Base-by-base conservation (phyloP, 2,329 filamentous ascomycete genomes). In the Graphilbum ipis-grandicollis region DNA sequence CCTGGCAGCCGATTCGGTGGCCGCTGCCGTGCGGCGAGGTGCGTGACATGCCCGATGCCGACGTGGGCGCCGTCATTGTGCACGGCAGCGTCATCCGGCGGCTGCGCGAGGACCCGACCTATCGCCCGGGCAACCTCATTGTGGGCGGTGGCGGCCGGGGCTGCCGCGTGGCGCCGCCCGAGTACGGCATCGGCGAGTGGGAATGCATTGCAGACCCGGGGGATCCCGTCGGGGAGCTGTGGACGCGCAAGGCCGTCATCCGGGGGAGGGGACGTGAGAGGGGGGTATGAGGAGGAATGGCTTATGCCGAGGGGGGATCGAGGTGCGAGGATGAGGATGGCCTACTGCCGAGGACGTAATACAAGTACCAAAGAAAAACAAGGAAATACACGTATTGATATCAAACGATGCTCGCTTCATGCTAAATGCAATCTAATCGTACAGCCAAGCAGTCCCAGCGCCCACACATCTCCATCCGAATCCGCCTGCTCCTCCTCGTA, bases 1-100 rank as follows among this genome's bases (percentile, higher is more conserved):
- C 71, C 0, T 90, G 83, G 82, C 76, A 73, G 52, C 76, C 79
- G 0, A 88, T 90, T 45, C 65, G 74, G 9, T 88, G 81, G 79
- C 82, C 82, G 0, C 57, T 88, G 3, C 82, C 82, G 0, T 70
- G 75, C 22, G 83, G 82, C 9, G 81, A 88, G 54, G 72, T 78
- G 0, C 69, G 82, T 14, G 82, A 90, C 48, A 75, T 90, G 2
- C 82, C 82, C n/a, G n/a, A n/a, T n/a, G n/a, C n/a, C n/a, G n/a
- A n/a, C n/a, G n/a, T n/a, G 0, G 55, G 68, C 9, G 63, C 76
- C 37, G 80, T 75, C 1, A 63, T 74, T 18, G 68, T 90, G 2
- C 82, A 90, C 47, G 69, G 74, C 31, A 81, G 75, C 18, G 82
- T 83, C 0, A 73, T 90, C 39, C 69, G 71, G 15, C 67, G 82